A percentile compares a stretch with the other conserved stretches of the same genome.
phyloP scores from a whole-genome alignment of 371 early-diverging fungal species.

The Lichtheimia hyalospora region DNA sequence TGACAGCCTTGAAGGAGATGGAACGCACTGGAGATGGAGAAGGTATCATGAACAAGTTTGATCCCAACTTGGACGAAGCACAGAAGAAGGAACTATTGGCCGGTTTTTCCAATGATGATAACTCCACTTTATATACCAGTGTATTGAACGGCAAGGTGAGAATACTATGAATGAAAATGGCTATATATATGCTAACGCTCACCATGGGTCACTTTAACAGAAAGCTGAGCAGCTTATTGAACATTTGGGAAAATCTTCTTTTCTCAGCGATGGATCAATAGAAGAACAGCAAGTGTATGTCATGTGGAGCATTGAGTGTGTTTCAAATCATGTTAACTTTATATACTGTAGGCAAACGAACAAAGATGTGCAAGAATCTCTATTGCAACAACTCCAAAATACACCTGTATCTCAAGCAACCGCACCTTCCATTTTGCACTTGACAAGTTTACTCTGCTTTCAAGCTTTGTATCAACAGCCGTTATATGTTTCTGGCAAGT shows the following conservation, averaged over 20 bases:
- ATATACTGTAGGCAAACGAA: constrained; percentile 8
- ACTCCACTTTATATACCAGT: background rate
- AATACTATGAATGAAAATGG: background rate
- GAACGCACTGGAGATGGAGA: constrained; percentile 8
- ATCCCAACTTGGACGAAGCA: background rate
- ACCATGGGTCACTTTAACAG: background rate
- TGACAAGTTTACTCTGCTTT: constrained; percentile 23
- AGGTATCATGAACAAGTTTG: background rate
- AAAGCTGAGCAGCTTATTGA: constrained; percentile 5
- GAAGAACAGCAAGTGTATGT: no score
- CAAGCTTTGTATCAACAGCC: constrained; percentile 18
- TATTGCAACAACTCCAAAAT: constrained; percentile 11
- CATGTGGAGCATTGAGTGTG: no score
- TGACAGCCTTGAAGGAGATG: constrained; percentile 7
- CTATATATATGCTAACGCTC: background rate
- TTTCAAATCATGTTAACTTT: no score
- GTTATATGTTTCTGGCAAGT: constrained; percentile 30
- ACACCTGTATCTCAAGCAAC: constrained; percentile 6
- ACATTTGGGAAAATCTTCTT: constrained; percentile 1
- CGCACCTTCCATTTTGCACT: constrained; percentile 23
- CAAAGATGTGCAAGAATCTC: constrained; percentile 2
- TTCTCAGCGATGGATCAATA: background rate
- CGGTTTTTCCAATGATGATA: constrained; percentile 1
- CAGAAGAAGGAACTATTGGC: constrained; percentile 2
- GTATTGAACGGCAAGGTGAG: constrained; percentile 6